Evolutionary conservation across 305 asterid species (phyloP).

Genomic region (Ilex paraguariensis): DNA sequence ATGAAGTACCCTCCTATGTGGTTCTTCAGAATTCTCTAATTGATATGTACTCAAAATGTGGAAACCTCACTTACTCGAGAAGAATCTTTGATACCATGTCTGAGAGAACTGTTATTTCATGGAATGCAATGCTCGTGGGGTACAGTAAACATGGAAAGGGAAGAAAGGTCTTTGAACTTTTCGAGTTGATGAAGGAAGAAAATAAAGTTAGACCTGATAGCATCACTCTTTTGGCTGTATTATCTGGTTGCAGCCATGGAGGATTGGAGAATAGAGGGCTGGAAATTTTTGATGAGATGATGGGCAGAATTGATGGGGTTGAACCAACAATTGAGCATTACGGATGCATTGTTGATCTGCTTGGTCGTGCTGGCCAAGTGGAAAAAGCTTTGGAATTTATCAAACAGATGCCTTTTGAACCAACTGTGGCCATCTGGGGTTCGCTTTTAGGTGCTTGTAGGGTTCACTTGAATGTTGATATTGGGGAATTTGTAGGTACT

Average conservation of each 20-base stretch:
- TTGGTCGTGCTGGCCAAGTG: conserved; percentile 77
- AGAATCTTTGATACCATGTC: conserved; percentile 54
- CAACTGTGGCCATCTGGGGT: conserved; percentile 81
- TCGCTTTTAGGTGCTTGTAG: conserved; percentile 91
- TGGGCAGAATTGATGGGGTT: conserved; percentile 13
- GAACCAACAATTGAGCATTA: conserved; percentile 68
- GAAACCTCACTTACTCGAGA: conserved; percentile 66
- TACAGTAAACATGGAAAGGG: conserved; percentile 75
- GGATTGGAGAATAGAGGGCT: conserved; percentile 68
- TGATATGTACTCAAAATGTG: conserved; percentile 92
- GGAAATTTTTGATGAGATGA: conserved; percentile 43
- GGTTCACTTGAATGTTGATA: conserved; percentile 44
- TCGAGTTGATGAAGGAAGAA: conserved; percentile 50
- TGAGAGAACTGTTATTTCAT: conserved; percentile 61
- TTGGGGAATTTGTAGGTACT: conserved; percentile 65
- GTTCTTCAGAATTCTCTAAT: conserved; percentile 74
- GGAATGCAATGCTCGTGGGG: conserved; percentile 83
- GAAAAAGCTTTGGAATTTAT: conserved; percentile 64
- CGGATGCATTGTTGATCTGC: conserved; percentile 86
- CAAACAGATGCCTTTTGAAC: conserved; percentile 63
- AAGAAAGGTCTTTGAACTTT: conserved; percentile 53
- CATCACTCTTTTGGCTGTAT: conserved; percentile 55
- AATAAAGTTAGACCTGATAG: conserved; percentile 39
- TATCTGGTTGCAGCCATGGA: conserved; percentile 90
- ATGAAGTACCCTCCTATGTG: conserved; percentile 30